Base-by-base conservation (phyloP, 2,329 filamentous ascomycete genomes). In the Aspergillus pseudoglaucus region DNA sequence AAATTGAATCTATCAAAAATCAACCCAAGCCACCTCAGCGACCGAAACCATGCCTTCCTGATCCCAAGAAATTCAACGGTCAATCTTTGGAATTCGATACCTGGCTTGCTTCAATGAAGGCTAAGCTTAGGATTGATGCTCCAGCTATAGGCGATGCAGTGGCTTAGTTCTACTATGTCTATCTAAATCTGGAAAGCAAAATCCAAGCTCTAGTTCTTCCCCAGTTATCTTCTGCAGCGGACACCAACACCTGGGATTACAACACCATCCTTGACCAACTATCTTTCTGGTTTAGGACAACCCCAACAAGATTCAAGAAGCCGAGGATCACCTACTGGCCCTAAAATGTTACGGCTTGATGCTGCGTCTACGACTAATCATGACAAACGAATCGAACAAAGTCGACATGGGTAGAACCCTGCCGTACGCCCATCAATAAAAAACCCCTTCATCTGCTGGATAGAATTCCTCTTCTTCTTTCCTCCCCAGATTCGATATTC, bases 51-150 rank as follows among this genome's bases (percentile, higher is more conserved):
- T n/a, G 32, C 12, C 32, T 35, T 3, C 32, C 32, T 2, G 23
- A 25, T 25, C 23, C 23, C 1, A 8, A 3, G 8, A 25, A 25
- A 25, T 25, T 25, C 23, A 25, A 25, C 7, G 23, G 23, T 25
- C 23, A 25, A 25, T 25, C 23, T 25, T 25, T 35, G 32, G 8
- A 12, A 12, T 42, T 25, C 15, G 38, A 40, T 42, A 42, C 40
- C 17, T 42, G 40, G 40, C 20, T 42, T 10, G 18, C 40, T 7
- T 12, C 10, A 8, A 42, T 42, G 18, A 42, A 42, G 40, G 40
- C 40, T 25, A 42, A 42, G 20, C 40, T 42, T n/a, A 17, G n/a
- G 40, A 42, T 42, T 42, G 40, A 42, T 42, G 40, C 2, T 27
- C 18, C 20, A 20, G 40, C 40, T 42, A 42, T 42, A n/a, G 40